Evolutionary conservation across 805 yeast species (phyloP), one percentile per base, ranked within the genome.

Genomic region (Candida sakaeoensis): DNA sequence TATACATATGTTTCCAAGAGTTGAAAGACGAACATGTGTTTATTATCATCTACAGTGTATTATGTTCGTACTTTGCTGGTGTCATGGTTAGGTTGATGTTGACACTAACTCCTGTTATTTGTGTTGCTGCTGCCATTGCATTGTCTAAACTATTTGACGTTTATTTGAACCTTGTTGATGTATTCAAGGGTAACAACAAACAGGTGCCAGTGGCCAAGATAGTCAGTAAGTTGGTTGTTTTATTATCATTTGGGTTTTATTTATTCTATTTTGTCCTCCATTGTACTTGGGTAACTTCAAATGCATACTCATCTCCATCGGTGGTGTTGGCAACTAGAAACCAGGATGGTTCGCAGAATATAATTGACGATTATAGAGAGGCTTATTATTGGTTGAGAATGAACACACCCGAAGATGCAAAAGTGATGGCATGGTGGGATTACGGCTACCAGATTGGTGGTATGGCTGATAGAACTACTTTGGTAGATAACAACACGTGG

Each of bases 361-460:
- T 91, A 50, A 93, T 93, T 56, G 99, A 93, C 63, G 99, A 93
- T 64, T 93, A 83, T 73, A 81, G 99, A 67, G 99, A 93, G 72
- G 99, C 98, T 8, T 93, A 93, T 70, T 93, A 91, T 63, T 93
- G 99, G 99, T 72, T 93, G 53, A 81, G 99, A 57, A 90, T 91
- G 96, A 93, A 93, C 68, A 93, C 99, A 1, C 80, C 85, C 3
- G 96, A 93, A 60, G 98, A 93, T 60, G 85, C 97, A 25, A 90
- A 86, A 63, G 85, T 93, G 45, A 88, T 95, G 84, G 83, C 97
- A 8, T 93, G 99, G 99, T 93, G 99, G 99, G 99, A 95, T 71
- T 95, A 95, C 58, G 99, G 99, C 40, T 93, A 93, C 65, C 99
- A 93, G 71, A 93, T 93, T 55, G 99, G 99, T 53, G 99, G 99